Evolutionary conservation across 768 basidiomycete genomes (phyloP).

Genomic region (Leccinum pellstonianum): DNA sequence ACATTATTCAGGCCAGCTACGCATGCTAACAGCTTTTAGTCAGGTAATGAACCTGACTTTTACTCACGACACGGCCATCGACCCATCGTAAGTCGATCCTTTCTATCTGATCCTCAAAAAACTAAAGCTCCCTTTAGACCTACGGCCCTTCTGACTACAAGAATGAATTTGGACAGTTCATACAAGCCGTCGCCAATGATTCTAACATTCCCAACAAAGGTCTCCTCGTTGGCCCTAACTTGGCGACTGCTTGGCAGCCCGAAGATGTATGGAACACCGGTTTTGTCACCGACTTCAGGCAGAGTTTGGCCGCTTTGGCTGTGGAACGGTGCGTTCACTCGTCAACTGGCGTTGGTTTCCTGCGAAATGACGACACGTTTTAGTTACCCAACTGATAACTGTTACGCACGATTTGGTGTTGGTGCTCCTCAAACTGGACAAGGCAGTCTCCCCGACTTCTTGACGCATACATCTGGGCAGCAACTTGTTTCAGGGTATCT

Average conservation of each 20-base stretch:
- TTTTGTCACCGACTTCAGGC: constrained; percentile 43
- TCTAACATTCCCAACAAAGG: constrained; percentile 39
- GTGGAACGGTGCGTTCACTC: constrained; percentile 52
- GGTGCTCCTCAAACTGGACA: constrained; percentile 44
- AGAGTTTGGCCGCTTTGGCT: constrained; percentile 43
- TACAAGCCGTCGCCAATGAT: constrained; percentile 42
- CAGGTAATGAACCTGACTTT: constrained; percentile 80
- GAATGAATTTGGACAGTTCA: constrained; percentile 49
- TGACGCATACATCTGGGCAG: constrained; percentile 56
- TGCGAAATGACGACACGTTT: constrained; percentile 9
- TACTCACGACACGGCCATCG: constrained; percentile 48
- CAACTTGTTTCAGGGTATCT: constrained; percentile 52
- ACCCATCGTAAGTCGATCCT: constrained; percentile 7
- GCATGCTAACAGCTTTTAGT: constrained; percentile 35
- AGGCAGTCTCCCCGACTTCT: constrained; percentile 41
- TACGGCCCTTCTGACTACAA: constrained; percentile 43
- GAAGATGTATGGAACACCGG: constrained; percentile 54
- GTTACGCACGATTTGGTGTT: constrained; percentile 47
- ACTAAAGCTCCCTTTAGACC: constrained; percentile 4
- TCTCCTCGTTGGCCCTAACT: constrained; percentile 61
- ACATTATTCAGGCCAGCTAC: background rate
- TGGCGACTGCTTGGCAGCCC: constrained; percentile 54
- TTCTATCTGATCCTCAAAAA: too few relatives aligned
- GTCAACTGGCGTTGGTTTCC: background rate
- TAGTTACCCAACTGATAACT: constrained; percentile 65